Base-by-base conservation (phyloP, 129 eudicot genomes). In the Flaveria robusta region DNA sequence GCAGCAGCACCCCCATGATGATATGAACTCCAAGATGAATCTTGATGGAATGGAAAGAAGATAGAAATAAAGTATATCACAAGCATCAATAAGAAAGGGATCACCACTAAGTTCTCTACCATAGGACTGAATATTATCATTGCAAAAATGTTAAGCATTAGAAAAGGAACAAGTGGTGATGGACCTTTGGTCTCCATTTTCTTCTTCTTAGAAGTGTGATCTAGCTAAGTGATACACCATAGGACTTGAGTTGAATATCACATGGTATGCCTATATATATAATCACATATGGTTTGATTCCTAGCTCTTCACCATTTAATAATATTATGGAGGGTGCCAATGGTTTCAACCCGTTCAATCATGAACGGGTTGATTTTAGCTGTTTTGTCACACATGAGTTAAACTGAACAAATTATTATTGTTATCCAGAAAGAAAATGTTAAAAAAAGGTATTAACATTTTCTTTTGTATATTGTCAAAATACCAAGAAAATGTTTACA, bases 91-190 rank as follows among this genome's bases (percentile, higher is more conserved):
- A 86, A 34, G 2, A 86, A 73, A 3, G 90, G 85, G 22, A 77
- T 29, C 4, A 83, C 80, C 19, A 76, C 68, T 41, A 83, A 26
- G 78, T 75, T 73, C n/a, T 80, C 81, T 34, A 85, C 68, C 71
- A 81, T 65, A 1, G 80, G 80, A 58, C 87, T 77, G 27, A 80
- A 77, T 52, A 87, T 75, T n/a, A 85, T 49, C 29, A 87, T 62
- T 42, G 87, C 79, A 26, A 87, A 85, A 22, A 83, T 39, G 45
- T 85, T 87, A 4, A 85, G 85, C 85, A 87, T 83, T 19, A 87
- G 63, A 56, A 74, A 80, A 18, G 92, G 92, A 82, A 87, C 80
- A 71, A 87, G 68, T n/a, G 89, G 89, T 19, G 89, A 85, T 63
- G 89, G 92, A 56, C 92, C 92, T 70, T 73, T 73, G 31, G 81